Evolutionary conservation across 805 yeast genomes (phyloP), one percentile per base, ranked within the genome.

Genomic region (Novakomyces olei): DNA sequence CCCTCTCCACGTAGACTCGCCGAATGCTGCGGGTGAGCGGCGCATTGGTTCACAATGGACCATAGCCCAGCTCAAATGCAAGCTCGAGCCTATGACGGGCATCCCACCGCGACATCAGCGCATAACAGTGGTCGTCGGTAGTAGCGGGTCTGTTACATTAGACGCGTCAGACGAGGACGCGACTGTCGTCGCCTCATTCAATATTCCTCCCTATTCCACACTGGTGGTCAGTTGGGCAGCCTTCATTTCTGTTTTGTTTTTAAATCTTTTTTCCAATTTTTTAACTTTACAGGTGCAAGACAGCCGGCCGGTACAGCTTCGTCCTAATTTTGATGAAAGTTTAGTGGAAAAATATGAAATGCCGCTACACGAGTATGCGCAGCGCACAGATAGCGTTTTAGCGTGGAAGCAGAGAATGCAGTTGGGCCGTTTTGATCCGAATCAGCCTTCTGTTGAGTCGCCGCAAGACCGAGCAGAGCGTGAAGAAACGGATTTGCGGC

Each of bases 21-120:
- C n/a, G n/a, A n/a, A n/a, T n/a, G n/a, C n/a, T n/a, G n/a, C n/a
- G n/a, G n/a, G n/a, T 2, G 83, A 75, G 45, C 53, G 83, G 34
- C 53, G 76, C 27, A 51, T 79, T 19, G 65, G 74, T 0, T 63
- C 68, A 0, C 60, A 57, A 25, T 76, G 85, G 83, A 49, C 66
- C 0, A 34, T 76, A 10, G 50, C 49, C 5, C 53, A 65, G 38
- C 58, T 78, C 32, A 64, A 67, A 39, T 40, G 50, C 26, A 60
- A 65, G 36, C 49, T 79, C 7, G 88, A 76, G 43, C 60, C 57
- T 23, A 66, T 77, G 38, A 76, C 92, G 0, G 93, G 93, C 2
- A 65, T 79, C 18, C 67, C 71, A 4, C 72, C 78, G 3, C 38
- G 44, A 9, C 54, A 48, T 37, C 92, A 73, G 45, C n/a, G n/a